Conservation (phyloP, 1,284 basidiomycete species). For the Hemileia vastatrix region DNA sequence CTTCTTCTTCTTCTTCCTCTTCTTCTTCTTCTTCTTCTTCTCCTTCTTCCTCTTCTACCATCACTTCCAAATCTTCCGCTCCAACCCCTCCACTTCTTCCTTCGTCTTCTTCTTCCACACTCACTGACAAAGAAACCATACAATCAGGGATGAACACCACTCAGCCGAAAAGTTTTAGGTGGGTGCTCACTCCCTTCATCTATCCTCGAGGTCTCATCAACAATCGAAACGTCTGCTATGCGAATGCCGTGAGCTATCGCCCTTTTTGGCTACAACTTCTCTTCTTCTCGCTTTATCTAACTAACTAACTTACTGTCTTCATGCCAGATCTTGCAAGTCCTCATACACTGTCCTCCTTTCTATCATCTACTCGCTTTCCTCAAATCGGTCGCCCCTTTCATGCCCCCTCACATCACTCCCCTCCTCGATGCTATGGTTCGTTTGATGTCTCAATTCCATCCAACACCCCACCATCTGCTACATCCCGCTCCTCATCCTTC, state of each 20-base stretch:
- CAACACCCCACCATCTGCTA: not conserved
- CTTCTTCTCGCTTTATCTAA: not conserved
- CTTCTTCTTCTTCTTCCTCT: no score
- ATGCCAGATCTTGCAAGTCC: constrained; percentile 56
- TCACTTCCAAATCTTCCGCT: no score
- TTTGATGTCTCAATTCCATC: constrained; percentile 24
- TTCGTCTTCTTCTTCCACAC: no score
- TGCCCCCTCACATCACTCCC: constrained; percentile 54
- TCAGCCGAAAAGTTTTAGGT: no score
- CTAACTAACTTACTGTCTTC: not conserved
- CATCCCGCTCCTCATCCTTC: not conserved
- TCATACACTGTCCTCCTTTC: constrained; percentile 60
- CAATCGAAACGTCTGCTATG: constrained; percentile 95
- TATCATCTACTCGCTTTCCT: constrained; percentile 57
- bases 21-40: no score
- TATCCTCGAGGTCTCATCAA: constrained; percentile 79
- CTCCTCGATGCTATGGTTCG: constrained; percentile 62
- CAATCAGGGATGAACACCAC: no score
- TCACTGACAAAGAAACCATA: no score
- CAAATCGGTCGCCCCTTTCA: constrained; percentile 64
- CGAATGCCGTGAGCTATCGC: constrained; percentile 69
- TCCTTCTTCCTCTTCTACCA: no score
- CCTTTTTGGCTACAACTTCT: not conserved
- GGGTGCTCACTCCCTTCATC: constrained; percentile 51
- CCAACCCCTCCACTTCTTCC: no score